Evolutionary conservation across 805 yeast species (phyloP), one percentile per base, ranked within the genome.

Genomic region (Lipomyces kockii): DNA sequence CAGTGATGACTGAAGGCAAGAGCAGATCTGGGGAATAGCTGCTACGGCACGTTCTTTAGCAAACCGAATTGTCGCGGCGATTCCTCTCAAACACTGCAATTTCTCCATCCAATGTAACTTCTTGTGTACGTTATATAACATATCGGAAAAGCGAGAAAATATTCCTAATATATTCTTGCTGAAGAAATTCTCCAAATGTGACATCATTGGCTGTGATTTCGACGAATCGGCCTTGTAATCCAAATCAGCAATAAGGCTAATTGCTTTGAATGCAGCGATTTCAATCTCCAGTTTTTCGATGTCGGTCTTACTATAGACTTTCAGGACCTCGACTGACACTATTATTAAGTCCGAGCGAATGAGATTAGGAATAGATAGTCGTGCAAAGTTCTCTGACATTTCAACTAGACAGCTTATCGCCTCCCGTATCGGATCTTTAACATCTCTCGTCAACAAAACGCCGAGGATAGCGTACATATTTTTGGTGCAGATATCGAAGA

Each of bases 11-110:
- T 92, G 97, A 12, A 94, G 79, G 73, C 97, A 90, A 1, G 97
- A 89, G 67, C 91, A 89, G 3, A 94, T 85, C 75, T 93, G 98
- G 0, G 97, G 96, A 46, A 90, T 78, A 0, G 91, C 91, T 1
- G 90, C 85, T 3, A 86, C 84, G 37, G 90, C 84, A 17, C 87
- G 81, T 32, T 82, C 80, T 5, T 84, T 83, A 1, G 86, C 79
- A 1, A 86, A 78, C 55, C 83, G 81, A 6, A 90, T 85, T 29
- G 94, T 78, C 65, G 89, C 85, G 51, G 88, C 85, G 37, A 94
- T 84, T 0, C 97, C 97, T 64, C 86, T 81, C 2, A 94, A 82
- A 1, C 94, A 88, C 49, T 86, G 83, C 1, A 88, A 80, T 74
- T 90, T 92, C 60, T 90, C 92, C 61, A 88, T 81, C 72, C 84